Percentiles rank a stretch among this genome's conserved stretches.
Evolutionary conservation across 805 yeast genomes (phyloP).

Genomic region (Saturnispora galanensis): DNA sequence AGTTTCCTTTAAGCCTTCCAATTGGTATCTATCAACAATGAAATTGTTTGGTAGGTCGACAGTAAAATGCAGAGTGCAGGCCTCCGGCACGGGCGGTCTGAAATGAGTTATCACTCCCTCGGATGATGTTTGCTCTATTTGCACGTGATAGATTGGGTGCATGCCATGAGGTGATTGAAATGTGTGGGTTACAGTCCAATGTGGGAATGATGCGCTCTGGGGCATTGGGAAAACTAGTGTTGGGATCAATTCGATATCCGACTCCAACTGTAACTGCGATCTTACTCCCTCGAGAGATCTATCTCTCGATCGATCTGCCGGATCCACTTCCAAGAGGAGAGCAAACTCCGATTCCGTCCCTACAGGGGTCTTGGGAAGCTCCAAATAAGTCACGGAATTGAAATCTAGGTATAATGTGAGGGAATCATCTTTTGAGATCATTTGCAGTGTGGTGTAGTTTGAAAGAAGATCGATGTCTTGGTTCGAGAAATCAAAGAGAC

Average conservation of each 20-base stretch:
- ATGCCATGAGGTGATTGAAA: constrained; percentile 16
- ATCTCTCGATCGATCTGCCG: constrained; percentile 2
- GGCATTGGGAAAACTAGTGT: constrained; percentile 20
- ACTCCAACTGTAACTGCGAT: constrained; percentile 1
- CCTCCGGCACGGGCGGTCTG: background rate
- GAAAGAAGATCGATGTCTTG: background rate
- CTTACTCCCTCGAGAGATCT: constrained; percentile 10
- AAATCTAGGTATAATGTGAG: background rate
- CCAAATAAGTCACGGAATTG: background rate
- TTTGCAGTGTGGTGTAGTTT: constrained; percentile 2
- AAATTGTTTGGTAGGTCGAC: constrained; percentile 18
- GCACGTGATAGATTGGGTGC: constrained; percentile 21
- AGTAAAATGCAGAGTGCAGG: constrained; percentile 3
- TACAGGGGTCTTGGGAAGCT: background rate
- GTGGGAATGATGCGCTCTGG: constrained; percentile 13
- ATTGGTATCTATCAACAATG: constrained; percentile 23
- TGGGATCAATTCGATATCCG: constrained; percentile 13
- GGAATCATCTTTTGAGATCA: background rate
- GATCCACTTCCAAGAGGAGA: background rate
- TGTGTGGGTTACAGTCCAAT: constrained; percentile 13
- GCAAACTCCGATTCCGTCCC: constrained; percentile 1
- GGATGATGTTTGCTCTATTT: background rate
- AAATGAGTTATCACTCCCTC: too few species aligned
- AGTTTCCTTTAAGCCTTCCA: constrained; percentile 7
- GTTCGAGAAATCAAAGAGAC: background rate